phyloP scores from a whole-genome alignment of 495 filamentous ascomycete genomes.

The Penicillium robsamsonii region DNA sequence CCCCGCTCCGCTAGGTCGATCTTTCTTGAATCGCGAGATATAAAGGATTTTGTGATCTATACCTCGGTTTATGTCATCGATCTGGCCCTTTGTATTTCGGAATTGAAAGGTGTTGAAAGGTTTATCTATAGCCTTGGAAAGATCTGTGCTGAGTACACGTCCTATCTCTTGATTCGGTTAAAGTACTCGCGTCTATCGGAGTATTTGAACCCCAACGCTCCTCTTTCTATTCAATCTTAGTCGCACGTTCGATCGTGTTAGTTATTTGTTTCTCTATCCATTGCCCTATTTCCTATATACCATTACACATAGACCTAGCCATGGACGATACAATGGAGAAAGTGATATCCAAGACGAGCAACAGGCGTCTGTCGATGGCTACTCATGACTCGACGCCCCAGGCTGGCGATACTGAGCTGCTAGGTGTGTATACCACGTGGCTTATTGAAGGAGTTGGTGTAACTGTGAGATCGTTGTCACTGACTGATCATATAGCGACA shows the following conservation, averaged over 20 bases:
- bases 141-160: neutral
- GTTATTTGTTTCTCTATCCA: neutral
- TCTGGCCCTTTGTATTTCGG: neutral
- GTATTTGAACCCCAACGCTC: neutral
- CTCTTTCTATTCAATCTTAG: neutral
- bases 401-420: slow-evolving; percentile 32
- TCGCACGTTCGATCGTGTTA: neutral
- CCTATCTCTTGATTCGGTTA: neutral
- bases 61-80: neutral
- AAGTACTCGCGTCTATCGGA: neutral
- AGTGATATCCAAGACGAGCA: slow-evolving; percentile 8
- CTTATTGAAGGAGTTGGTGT: neutral
- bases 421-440: slow-evolving; percentile 23
- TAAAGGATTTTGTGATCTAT: neutral
- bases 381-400: slow-evolving; percentile 13
- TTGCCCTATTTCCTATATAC: neutral
- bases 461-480: neutral
- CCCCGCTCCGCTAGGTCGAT: neutral
- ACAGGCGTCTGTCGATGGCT: slow-evolving; percentile 7
- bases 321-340: slow-evolving; percentile 19
- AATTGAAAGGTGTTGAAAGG: neutral
- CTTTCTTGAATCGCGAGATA: neutral
- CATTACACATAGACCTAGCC: neutral
- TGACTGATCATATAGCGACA: slow-evolving; percentile 18
- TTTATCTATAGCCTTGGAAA: neutral